These are phyloP conservation scores for Trypanosoma melophagium DNA, from an alignment of 208 protist species.

Conservation along the genomic window DNA sequence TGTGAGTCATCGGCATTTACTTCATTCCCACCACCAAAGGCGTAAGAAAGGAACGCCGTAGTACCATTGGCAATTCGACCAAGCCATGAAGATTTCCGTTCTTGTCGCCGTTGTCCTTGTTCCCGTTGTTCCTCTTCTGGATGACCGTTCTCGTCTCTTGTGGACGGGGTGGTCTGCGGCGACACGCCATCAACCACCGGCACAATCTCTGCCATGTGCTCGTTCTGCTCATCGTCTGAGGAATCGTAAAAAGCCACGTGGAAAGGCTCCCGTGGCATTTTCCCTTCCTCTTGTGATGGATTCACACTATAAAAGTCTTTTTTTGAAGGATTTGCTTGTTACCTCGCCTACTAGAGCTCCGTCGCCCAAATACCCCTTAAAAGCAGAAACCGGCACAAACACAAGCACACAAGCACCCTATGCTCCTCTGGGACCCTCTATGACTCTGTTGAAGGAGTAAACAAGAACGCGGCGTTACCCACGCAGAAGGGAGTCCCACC, in stretches of 20 bases:
- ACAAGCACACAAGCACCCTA: too few relatives aligned
- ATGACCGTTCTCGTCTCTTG: conserved; percentile 8
- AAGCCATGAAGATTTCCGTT: conserved; percentile 7
- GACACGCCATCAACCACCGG: conserved; percentile 10
- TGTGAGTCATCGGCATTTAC: conserved; percentile 1
- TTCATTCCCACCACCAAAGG: neutral
- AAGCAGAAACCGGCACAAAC: too few relatives aligned
- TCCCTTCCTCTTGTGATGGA: neutral
- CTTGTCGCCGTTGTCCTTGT: conserved; percentile 10
- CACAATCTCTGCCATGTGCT: conserved; percentile 42
- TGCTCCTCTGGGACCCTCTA: too few relatives aligned
- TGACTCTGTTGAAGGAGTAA: too few relatives aligned
- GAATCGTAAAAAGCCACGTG: conserved; percentile 68
- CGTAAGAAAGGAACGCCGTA: conserved; percentile 5
- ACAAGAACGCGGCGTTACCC: too few relatives aligned
- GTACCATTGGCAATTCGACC: neutral
- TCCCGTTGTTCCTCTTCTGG: conserved; percentile 8
- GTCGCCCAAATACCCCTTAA: too few relatives aligned
- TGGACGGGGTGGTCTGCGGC: conserved; percentile 20
- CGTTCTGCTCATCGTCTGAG: conserved; percentile 58
- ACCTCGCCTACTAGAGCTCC: too few relatives aligned
- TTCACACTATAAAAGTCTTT: neutral
- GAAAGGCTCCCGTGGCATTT: conserved; percentile 25
- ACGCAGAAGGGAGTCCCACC: too few relatives aligned
- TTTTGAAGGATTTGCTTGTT: too few relatives aligned